These are phyloP conservation scores for Yarrowia deformans DNA, from an alignment of 805 yeast species.

Conservation along the genomic window DNA sequence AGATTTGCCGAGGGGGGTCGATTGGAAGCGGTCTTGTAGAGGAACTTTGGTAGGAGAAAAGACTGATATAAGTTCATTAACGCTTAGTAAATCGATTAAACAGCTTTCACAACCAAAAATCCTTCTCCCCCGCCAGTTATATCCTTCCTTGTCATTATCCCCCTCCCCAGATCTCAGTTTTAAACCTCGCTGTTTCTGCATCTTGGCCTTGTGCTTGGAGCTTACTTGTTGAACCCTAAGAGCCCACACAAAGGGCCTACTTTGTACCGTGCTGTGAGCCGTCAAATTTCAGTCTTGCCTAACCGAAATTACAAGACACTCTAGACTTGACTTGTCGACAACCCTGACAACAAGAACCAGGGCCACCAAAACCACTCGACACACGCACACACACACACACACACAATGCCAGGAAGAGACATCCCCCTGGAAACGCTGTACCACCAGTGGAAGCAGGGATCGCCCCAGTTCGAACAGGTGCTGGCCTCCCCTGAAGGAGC, in stretches of 20 bases:
- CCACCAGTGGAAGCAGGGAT: slow-evolving; percentile 36
- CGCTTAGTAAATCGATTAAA: neutral
- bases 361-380: too few species aligned
- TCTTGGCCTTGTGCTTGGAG: slow-evolving; percentile 22
- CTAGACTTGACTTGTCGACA: slow-evolving; percentile 12
- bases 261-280: neutral
- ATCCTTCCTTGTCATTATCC: too few species aligned
- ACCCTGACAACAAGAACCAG: too few species aligned
- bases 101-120: neutral
- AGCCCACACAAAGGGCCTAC: slow-evolving; percentile 5
- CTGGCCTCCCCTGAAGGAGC: slow-evolving; percentile 38
- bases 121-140: neutral
- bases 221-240: slow-evolving; percentile 19
- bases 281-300: slow-evolving; percentile 24
- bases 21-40: neutral
- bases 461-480: slow-evolving; percentile 33
- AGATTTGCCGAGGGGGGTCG: neutral
- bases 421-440: slow-evolving; percentile 35
- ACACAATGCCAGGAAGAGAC: slow-evolving; percentile 31
- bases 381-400: too few species aligned
- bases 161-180: slow-evolving; percentile 17
- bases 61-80: too few species aligned
- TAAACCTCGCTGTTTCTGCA: slow-evolving; percentile 15
- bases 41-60: too few species aligned
- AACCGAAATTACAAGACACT: slow-evolving; percentile 11